These are phyloP conservation scores for Emergomyces orientalis DNA, from an alignment of 2,329 filamentous ascomycete species.

Conservation along the genomic window DNA sequence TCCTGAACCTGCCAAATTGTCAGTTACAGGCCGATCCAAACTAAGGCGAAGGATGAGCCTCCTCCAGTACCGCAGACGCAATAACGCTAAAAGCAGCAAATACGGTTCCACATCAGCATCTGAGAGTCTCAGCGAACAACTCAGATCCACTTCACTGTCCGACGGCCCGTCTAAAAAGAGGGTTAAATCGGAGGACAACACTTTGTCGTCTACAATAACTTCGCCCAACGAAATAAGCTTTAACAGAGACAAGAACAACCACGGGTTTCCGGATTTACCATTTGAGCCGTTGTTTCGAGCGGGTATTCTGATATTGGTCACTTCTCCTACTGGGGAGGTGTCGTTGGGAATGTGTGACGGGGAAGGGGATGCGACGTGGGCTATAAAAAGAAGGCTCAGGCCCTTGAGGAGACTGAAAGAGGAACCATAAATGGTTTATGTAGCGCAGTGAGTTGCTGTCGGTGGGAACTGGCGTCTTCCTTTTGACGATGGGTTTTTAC, in stretches of 20 bases:
- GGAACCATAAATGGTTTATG: background rate
- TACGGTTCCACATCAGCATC: background rate
- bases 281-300: conserved; percentile 12
- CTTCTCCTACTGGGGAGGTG: conserved; percentile 13
- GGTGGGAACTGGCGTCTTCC: background rate
- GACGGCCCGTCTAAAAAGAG: conserved; percentile 3
- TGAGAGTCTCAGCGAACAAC: conserved; percentile 2
- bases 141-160: background rate
- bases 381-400: background rate
- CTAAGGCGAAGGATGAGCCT: conserved; percentile 2
- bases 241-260: background rate
- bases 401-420: background rate
- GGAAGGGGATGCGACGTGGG: background rate
- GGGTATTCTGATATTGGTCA: conserved; percentile 16
- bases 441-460: background rate
- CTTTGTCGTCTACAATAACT: background rate
- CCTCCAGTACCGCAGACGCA: conserved; percentile 2
- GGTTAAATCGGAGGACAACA: conserved; percentile 4
- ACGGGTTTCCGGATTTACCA: conserved; percentile 5
- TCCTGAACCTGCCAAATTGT: background rate
- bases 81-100: background rate
- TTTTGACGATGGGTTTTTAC: background rate
- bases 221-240: background rate
- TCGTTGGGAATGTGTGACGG: conserved; percentile 13
- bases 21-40: background rate